A percentile compares a stretch with the other conserved stretches of the same genome.
Conservation (phyloP, 2,329 filamentous ascomycete species). For the Xylaria digitata region DNA sequence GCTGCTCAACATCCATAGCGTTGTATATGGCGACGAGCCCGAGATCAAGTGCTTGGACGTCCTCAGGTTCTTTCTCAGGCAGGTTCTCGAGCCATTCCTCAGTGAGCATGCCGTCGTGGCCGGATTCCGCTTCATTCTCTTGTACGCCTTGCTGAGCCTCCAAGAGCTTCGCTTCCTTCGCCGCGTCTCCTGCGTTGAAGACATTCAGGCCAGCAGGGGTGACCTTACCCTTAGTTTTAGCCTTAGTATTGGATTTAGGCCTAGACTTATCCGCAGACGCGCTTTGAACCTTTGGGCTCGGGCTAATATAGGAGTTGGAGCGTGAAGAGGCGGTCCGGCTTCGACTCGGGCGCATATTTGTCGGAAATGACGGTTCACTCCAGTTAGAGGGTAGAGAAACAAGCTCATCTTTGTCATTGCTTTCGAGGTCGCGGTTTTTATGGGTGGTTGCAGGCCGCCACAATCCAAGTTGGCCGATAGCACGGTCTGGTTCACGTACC, state of each 20-base stretch:
- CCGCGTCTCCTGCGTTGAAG: conserved; percentile 5
- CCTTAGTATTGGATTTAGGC: conserved; percentile 4
- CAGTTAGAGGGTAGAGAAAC: conserved; percentile 22
- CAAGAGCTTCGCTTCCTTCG: conserved; percentile 23
- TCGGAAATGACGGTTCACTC: conserved; percentile 16
- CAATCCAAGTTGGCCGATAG: conserved; percentile 30
- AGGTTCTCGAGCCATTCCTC: conserved; percentile 38
- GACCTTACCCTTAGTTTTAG: neutral
- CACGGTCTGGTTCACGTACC: conserved; percentile 33
- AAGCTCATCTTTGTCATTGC: neutral
- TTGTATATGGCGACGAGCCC: neutral
- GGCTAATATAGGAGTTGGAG: neutral
- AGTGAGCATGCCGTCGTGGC: conserved; percentile 13
- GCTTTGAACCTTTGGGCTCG: neutral
- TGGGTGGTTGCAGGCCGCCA: conserved; percentile 35
- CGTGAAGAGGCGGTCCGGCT: conserved; percentile 3
- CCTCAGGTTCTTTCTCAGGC: neutral
- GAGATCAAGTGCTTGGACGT: neutral
- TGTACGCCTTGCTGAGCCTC: conserved; percentile 20
- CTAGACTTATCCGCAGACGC: neutral
- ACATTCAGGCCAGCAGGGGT: neutral
- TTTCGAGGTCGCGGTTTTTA: neutral
- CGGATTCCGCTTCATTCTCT: neutral
- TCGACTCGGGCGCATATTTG: neutral
- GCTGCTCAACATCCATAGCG: neutral